Conservation (phyloP, 1,284 basidiomycete species). For the Cerrena zonata region DNA sequence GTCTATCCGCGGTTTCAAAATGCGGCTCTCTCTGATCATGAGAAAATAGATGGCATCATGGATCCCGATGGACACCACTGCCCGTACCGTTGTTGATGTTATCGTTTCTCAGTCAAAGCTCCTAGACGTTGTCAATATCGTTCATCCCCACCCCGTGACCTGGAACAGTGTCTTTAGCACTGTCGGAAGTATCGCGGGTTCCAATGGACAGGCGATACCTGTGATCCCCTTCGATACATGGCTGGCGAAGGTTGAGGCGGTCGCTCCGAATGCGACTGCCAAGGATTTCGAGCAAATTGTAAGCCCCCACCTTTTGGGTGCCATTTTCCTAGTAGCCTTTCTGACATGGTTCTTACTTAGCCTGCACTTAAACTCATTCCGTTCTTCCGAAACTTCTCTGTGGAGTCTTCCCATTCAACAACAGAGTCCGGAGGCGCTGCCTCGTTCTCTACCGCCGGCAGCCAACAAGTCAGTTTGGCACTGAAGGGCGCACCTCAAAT, state of each 20-base stretch:
- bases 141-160: slow-evolving; percentile 2
- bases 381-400: slow-evolving; percentile 7
- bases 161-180: neutral
- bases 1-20: slow-evolving; percentile 9
- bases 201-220: neutral
- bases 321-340: too few species aligned
- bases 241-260: slow-evolving; percentile 7
- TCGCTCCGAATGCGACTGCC: neutral
- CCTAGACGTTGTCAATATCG: neutral
- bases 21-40: neutral
- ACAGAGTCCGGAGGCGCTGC: slow-evolving; percentile 2
- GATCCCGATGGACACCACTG: slow-evolving; percentile 12
- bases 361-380: slow-evolving; percentile 9
- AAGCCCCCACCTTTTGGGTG: slow-evolving; percentile 1
- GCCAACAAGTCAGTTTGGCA: neutral
- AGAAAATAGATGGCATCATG: slow-evolving; percentile 11
- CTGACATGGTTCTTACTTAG: neutral
- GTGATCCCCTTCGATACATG: slow-evolving; percentile 9
- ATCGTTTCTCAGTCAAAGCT: neutral
- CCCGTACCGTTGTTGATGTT: slow-evolving; percentile 9
- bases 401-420: neutral
- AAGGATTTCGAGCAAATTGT: slow-evolving; percentile 7
- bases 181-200: neutral
- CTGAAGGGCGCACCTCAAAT: neutral
- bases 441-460: neutral